phyloP scores from a whole-genome alignment of 352 stramenopile species.

The Achlya hypogyna region DNA sequence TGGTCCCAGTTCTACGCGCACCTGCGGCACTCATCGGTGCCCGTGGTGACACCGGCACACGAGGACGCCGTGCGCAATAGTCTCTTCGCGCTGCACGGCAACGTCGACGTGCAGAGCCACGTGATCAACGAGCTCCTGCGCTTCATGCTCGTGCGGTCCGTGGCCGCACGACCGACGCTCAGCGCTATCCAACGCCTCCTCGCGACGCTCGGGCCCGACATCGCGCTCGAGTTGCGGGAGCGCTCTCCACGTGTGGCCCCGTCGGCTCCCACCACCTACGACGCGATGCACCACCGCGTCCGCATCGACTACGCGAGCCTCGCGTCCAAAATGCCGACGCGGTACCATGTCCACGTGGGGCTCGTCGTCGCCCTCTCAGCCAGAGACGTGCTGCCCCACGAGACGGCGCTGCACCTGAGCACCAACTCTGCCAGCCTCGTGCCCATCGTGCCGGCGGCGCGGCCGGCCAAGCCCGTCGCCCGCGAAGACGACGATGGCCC shows the following conservation, averaged over 20 bases:
- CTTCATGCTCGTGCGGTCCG: neutral
- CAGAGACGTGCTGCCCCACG: neutral
- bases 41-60: conserved; percentile 37
- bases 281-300: neutral
- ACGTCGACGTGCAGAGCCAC: neutral
- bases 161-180: neutral
- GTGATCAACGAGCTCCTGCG: neutral
- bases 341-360: neutral
- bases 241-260: neutral
- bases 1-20: conserved; percentile 54
- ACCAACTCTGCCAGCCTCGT: neutral
- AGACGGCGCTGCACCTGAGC: neutral
- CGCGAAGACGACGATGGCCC: neutral
- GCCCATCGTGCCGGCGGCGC: neutral
- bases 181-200: neutral
- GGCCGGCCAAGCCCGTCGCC: neutral
- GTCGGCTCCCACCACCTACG: neutral
- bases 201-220: neutral
- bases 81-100: conserved; percentile 12
- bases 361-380: neutral
- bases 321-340: neutral
- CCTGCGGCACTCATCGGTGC: conserved; percentile 18
- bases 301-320: neutral
- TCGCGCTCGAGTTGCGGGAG: neutral
- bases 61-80: conserved; percentile 27